Base-by-base conservation (phyloP, 148 eudicot genomes). In the Cornus florida region DNA sequence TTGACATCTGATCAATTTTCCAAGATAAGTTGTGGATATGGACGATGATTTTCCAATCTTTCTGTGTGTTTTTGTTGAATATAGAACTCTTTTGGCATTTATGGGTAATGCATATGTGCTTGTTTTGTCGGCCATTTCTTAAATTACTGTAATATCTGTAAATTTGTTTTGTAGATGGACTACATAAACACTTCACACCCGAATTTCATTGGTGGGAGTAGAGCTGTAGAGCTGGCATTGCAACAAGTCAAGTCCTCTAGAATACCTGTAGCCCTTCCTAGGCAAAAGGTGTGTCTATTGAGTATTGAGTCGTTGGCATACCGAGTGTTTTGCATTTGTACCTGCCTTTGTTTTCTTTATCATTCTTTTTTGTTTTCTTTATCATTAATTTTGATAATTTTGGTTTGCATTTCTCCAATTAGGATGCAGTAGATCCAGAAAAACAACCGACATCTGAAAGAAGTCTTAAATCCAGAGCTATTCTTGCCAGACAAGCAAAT, bases 131-230 rank as follows among this genome's bases (percentile, higher is more conserved):
- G 23, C 23, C 62, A 10, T 24, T 50, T 38, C 50, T 17, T 32
- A 20, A 62, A 11, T n/a, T 3, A 17, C 5, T n/a, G 73, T 11
- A 31, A 24, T 31, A 17, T 32, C 5, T 48, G 12, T 22, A 38
- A 68, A 22, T 14, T 24, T 77, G 64, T 78, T 69, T 74, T 84
- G 71, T 78, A 94, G 98, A 91, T 92, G 95, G 98, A 94, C 86
- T 94, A 92, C 84, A 94, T 94, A 86, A 94, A 94, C 84, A 92
- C 98, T 71, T 94, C 98, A 67, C 97, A 94, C 77, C 90, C 93
- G 71, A 90, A 88, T 83, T 94, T 94, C 69, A 65, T 94, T 86
- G 98, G 98, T 82, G 98, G 98, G 70, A 94, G 92, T 75, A 92
- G 86, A 87, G 98, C 98, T 76, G 94, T 94, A 28, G 98, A 92